Conservation (phyloP, 140 eudicot species). For the Stevia rebaudiana region DNA sequence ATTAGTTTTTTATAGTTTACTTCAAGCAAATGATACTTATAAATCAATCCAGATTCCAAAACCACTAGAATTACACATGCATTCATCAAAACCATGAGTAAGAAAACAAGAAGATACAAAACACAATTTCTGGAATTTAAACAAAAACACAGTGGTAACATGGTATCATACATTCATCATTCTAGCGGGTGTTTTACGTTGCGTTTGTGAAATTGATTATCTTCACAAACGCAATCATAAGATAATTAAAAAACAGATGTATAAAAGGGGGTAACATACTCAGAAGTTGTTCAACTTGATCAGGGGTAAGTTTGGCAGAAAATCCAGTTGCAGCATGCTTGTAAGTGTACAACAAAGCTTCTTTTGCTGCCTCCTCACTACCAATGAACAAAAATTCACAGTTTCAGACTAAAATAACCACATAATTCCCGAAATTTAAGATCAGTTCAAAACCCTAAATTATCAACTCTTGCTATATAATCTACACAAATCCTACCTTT, state of each 20-base stretch:
- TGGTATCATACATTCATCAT: neutral
- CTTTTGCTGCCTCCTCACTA: slow-evolving; percentile 96
- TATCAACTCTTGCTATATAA: neutral
- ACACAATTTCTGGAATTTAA: neutral
- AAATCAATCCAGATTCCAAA: neutral
- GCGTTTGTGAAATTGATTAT: neutral
- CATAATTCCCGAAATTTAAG: neutral
- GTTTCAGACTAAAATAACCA: neutral
- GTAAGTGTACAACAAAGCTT: slow-evolving; percentile 65
- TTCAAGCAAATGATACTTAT: neutral
- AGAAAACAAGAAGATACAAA: neutral
- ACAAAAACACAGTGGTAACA: neutral
- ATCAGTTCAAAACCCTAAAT: neutral
- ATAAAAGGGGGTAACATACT: slow-evolving; percentile 33
- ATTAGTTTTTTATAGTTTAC: neutral
- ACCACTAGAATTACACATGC: neutral
- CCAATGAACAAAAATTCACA: neutral
- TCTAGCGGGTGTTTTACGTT: neutral
- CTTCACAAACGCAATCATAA: too few species aligned
- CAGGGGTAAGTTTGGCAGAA: slow-evolving; percentile 88
- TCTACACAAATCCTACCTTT: neutral
- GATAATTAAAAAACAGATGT: neutral
- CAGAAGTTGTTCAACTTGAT: slow-evolving; percentile 60
- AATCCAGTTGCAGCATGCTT: slow-evolving; percentile 91
- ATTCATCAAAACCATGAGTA: neutral